These are phyloP conservation scores for Chloranthus sessilifolius DNA, from an alignment of 164 flowering plant genomes.

Conservation along the genomic window DNA sequence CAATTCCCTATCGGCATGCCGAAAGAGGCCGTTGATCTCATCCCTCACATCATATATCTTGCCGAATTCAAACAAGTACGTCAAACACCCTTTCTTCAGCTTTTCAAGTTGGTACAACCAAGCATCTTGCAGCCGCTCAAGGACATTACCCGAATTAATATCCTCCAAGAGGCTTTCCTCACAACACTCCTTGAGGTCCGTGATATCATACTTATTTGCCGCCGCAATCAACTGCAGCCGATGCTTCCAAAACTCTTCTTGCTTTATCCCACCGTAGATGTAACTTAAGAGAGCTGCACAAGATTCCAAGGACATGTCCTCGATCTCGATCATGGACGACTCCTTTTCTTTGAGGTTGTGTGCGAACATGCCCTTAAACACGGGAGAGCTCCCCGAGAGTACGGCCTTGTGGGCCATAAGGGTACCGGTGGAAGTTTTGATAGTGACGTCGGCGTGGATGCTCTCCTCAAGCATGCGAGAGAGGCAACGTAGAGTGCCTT, in stretches of 20 bases:
- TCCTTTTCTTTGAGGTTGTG: conserved; percentile 79
- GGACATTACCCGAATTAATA: conserved; percentile 73
- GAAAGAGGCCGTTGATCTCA: conserved; percentile 58
- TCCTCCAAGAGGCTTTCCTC: conserved; percentile 90
- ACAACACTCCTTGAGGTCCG: conserved; percentile 69
- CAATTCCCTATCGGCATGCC: conserved; percentile 74
- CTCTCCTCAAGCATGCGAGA: conserved; percentile 81
- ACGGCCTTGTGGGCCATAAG: conserved; percentile 79
- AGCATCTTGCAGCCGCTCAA: conserved; percentile 86
- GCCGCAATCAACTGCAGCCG: conserved; percentile 72
- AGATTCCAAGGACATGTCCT: conserved; percentile 75
- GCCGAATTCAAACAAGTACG: conserved; percentile 77
- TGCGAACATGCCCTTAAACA: conserved; percentile 76
- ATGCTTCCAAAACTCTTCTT: conserved; percentile 84
- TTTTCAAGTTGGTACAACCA: conserved; percentile 75
- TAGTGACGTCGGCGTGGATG: conserved; percentile 79
- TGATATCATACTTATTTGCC: conserved; percentile 78
- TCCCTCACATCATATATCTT: conserved; percentile 84
- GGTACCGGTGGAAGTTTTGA: conserved; percentile 59
- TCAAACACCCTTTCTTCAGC: conserved; percentile 79
- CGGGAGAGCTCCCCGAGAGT: conserved; percentile 78
- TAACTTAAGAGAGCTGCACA: conserved; percentile 68
- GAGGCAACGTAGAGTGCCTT: conserved; percentile 56
- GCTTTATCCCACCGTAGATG: conserved; percentile 77
- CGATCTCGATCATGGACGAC: conserved; percentile 67